Evolutionary conservation across 108 stramenopile genomes (phyloP), one percentile per base, ranked within the genome.

Genomic region (Pseudonitzschia multistriata): DNA sequence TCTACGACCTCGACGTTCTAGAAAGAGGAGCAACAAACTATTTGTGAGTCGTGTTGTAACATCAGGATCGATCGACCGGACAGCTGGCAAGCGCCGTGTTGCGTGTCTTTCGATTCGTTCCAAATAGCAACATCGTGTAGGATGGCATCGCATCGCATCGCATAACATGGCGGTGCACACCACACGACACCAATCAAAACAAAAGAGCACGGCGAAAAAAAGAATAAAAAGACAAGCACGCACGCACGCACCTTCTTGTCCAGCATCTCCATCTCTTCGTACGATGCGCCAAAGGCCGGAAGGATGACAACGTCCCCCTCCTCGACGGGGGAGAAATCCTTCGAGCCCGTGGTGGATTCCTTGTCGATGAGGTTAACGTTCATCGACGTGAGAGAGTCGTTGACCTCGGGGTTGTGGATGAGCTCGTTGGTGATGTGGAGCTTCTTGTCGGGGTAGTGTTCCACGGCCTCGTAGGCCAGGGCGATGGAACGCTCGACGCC

Each of bases 401-500:
- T 98, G 31, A 98, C 97, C 62, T 94, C 92, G 8, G 97, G 97
- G 77, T 98, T 98, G 84, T 97, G 97, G 74, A 98, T 96, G 15
- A 97, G 82, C 78, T 98, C 97, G 68, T 98, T 98, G 42, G 97
- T 98, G 62, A 98, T 98, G 76, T 98, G 97, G 13, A 93, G 64
- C 21, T 67, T 91, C 72, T 79, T 74, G 49, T 86, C 92, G 0
- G 93, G 92, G 77, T 95, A 98, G 70, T 96, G 95, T 42, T 89
- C 78, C 39, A 90, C 89, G 24, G 91, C 94, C 73, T 96, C 95
- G 67, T 95, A 96, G 15, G 96, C 94, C 61, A 98, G 79, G 39
- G 95, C 96, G 52, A 98, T 94, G 70, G 85, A 84, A 25, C 96
- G 92, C 66, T 95, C 93, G 24, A 95, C 93, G 25, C 93, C 93